Percentiles rank a stretch among this genome's conserved stretches.
These are phyloP conservation scores for Hawksworthiomyces lignivorus DNA, from an alignment of 2,329 filamentous ascomycete species.

Conservation along the genomic window DNA sequence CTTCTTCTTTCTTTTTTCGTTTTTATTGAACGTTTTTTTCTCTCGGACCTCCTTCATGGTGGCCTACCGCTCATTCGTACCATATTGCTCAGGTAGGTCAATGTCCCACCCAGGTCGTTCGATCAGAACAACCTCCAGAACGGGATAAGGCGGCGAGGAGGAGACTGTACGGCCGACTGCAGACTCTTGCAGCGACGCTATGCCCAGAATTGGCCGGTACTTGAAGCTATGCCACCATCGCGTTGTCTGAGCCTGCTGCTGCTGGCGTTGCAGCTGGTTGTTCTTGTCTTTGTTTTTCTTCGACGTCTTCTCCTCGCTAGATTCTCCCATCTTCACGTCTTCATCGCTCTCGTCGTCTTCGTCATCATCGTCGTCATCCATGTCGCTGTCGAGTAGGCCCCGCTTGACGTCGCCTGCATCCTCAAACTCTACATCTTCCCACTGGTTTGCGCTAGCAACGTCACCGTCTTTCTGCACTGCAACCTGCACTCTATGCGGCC, in stretches of 20 bases:
- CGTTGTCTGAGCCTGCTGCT: constrained; percentile 17
- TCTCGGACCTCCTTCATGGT: too few relatives aligned
- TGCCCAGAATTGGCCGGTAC: constrained; percentile 85
- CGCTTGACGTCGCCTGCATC: constrained; percentile 22
- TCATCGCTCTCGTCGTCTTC: constrained; percentile 10
- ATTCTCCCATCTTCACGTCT: constrained; percentile 18
- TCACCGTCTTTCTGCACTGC: constrained; percentile 14
- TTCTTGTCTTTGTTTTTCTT: neutral
- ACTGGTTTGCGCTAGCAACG: constrained; percentile 31
- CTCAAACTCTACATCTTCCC: constrained; percentile 27
- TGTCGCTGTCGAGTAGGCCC: constrained; percentile 23
- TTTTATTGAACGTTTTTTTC: neutral
- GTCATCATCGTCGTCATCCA: constrained; percentile 29
- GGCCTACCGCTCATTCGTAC: too few relatives aligned
- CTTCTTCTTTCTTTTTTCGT: neutral
- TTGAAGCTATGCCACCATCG: constrained; percentile 79
- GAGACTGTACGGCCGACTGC: neutral
- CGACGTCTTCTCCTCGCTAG: neutral
- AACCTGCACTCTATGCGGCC: constrained; percentile 35
- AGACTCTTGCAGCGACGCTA: constrained; percentile 36
- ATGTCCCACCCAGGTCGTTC: constrained; percentile 82
- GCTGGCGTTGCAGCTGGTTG: constrained; percentile 2
- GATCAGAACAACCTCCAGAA: constrained; percentile 75
- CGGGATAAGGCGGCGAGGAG: constrained; percentile 15
- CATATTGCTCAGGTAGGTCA: constrained; percentile 64